These are phyloP conservation scores for Tilletiopsis washingtonensis DNA, from an alignment of 1,284 basidiomycete species.

Conservation along the genomic window DNA sequence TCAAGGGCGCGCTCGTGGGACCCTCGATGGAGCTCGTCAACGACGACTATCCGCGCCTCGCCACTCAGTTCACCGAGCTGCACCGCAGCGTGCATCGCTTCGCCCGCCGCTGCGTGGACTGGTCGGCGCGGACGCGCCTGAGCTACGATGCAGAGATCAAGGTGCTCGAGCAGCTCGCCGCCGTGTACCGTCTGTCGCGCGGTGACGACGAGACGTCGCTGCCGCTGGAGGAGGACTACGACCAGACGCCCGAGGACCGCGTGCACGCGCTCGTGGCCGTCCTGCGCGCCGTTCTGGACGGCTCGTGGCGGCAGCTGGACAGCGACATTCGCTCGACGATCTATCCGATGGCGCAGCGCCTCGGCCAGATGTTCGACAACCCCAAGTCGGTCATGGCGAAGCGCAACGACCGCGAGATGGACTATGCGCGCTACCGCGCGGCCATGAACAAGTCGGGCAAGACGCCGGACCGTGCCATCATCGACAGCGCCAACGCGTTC, in stretches of 20 bases:
- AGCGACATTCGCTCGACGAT: slow-evolving; percentile 20
- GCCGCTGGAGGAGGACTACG: not conserved
- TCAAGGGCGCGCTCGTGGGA: slow-evolving; percentile 21
- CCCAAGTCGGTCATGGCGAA: slow-evolving; percentile 43
- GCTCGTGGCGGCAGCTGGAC: slow-evolving; percentile 24
- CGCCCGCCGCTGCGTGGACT: slow-evolving; percentile 16
- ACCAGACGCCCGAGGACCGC: not conserved
- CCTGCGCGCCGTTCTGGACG: not conserved
- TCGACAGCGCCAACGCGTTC: slow-evolving; percentile 44
- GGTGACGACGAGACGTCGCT: slow-evolving; percentile 6
- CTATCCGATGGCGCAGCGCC: slow-evolving; percentile 39
- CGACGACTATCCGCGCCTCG: slow-evolving; percentile 20
- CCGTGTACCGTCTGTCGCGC: slow-evolving; percentile 22
- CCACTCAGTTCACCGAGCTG: slow-evolving; percentile 16
- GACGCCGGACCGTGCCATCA: slow-evolving; percentile 20
- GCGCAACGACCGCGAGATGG: slow-evolving; percentile 44
- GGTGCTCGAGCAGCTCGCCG: slow-evolving; percentile 24
- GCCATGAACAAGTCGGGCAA: slow-evolving; percentile 12
- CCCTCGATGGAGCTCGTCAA: slow-evolving; percentile 14
- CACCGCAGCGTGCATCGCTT: slow-evolving; percentile 19
- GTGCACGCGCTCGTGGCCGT: not conserved
- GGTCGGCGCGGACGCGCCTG: slow-evolving; percentile 20
- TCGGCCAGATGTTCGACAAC: slow-evolving; percentile 23
- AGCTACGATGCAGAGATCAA: slow-evolving; percentile 20
- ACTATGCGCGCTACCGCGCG: slow-evolving; percentile 41